Percentiles rank a stretch among this genome's conserved stretches.
Evolutionary conservation across 768 basidiomycete genomes (phyloP).

Genomic region (Amyloporia xantha): DNA sequence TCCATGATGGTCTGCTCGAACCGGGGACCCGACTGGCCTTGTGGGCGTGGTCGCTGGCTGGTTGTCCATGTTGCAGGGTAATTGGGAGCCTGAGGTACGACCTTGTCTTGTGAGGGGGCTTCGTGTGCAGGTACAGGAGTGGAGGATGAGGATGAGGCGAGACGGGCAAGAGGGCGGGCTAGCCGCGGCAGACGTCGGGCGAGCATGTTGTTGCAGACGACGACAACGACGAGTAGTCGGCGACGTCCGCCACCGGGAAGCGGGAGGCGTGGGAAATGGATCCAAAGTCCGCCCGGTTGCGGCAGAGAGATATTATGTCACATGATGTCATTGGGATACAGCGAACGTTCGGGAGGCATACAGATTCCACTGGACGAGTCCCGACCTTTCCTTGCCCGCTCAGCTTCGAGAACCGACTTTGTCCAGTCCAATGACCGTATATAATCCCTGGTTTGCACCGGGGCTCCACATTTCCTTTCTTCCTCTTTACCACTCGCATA

Average conservation of each 20-base stretch:
- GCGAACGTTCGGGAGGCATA: constrained; percentile 12
- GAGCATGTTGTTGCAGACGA: constrained; percentile 19
- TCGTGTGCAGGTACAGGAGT: constrained; percentile 17
- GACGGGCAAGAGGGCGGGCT: constrained; percentile 23
- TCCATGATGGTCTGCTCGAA: constrained; percentile 91
- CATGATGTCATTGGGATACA: background rate
- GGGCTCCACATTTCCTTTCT: too few species aligned
- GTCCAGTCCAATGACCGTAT: too few species aligned
- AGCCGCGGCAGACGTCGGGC: constrained; percentile 20
- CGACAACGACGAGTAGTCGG: constrained; percentile 1
- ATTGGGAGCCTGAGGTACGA: constrained; percentile 76
- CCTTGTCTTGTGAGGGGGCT: constrained; percentile 23
- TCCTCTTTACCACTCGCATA: constrained; percentile 5
- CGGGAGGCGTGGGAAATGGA: constrained; percentile 13
- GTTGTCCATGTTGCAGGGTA: constrained; percentile 79
- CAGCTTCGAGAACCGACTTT: too few species aligned
- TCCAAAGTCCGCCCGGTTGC: background rate
- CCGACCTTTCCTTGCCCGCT: too few species aligned
- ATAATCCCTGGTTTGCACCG: too few species aligned
- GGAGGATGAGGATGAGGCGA: constrained; percentile 19
- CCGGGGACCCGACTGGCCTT: constrained; percentile 56
- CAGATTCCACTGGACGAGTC: constrained; percentile 1
- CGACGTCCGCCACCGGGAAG: constrained; percentile 2
- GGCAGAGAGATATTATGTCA: background rate
- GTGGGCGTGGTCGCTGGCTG: constrained; percentile 67